phyloP scores from a whole-genome alignment of 2,329 filamentous ascomycete species.

The Elsinoe fawcettii region DNA sequence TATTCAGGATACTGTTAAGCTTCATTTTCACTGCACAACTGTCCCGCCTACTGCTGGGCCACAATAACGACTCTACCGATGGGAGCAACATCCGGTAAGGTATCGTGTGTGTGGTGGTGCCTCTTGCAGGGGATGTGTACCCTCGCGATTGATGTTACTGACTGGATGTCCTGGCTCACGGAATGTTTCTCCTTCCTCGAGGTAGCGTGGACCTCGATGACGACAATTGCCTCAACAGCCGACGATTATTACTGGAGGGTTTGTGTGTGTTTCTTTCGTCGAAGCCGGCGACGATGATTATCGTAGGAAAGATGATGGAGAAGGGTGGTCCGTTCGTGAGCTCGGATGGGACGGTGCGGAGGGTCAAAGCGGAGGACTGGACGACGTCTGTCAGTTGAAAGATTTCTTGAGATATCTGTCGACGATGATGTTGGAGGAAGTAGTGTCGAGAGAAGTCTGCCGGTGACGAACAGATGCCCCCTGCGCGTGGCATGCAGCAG shows the following conservation, averaged over 20 bases:
- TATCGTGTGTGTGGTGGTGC: constrained; percentile 1
- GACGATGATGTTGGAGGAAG: constrained; percentile 3
- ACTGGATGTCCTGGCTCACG: constrained; percentile 16
- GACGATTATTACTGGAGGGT: constrained; percentile 2
- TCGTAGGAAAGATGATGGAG: constrained; percentile 13
- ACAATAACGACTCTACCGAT: constrained; percentile 20
- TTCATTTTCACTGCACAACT: constrained; percentile 31
- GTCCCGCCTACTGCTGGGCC: constrained; percentile 29
- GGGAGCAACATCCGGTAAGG: constrained; percentile 20
- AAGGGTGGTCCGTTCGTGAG: constrained; percentile 17
- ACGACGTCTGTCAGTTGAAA: constrained; percentile 4
- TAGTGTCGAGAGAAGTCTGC: constrained; percentile 5
- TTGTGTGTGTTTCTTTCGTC: neutral
- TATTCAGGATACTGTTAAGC: constrained; percentile 31
- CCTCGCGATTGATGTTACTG: constrained; percentile 16
- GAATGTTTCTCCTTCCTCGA: constrained; percentile 4
- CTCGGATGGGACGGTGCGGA: constrained; percentile 14
- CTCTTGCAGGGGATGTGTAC: constrained; percentile 6
- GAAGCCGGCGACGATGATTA: constrained; percentile 13
- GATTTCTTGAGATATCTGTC: neutral
- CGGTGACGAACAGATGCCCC: constrained; percentile 14
- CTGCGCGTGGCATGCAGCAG: constrained; percentile 14
- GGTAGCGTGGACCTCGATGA: neutral
- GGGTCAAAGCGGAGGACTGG: constrained; percentile 16
- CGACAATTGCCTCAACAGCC: constrained; percentile 1